Evolutionary conservation across 768 basidiomycete genomes (phyloP).

Genomic region (Tulasnella calospora): DNA sequence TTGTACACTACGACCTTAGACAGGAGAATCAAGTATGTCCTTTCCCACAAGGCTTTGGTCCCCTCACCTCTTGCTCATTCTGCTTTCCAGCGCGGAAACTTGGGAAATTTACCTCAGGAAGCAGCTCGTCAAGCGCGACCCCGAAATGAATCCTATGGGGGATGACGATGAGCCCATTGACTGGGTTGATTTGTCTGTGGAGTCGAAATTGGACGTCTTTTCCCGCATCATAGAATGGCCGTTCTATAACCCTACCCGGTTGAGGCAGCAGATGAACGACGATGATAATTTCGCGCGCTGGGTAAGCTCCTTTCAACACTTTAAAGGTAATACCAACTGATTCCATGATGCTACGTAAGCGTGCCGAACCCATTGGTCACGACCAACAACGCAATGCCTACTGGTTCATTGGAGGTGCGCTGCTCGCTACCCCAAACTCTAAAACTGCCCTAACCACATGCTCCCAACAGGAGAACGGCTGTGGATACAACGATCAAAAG

Average conservation of each 20-base stretch:
- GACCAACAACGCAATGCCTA: constrained; percentile 27
- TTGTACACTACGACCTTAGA: constrained; percentile 27
- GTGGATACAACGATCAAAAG: constrained; percentile 26
- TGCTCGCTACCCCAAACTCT: neutral
- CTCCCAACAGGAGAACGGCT: constrained; percentile 17
- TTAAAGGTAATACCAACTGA: neutral
- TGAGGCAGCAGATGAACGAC: constrained; percentile 27
- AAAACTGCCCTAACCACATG: neutral
- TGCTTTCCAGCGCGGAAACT: constrained; percentile 26
- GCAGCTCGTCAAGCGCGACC: constrained; percentile 20
- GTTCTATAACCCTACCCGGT: constrained; percentile 20
- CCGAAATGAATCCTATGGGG: constrained; percentile 26
- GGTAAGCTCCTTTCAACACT: constrained; percentile 11
- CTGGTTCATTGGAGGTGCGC: constrained; percentile 27
- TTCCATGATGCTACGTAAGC: neutral
- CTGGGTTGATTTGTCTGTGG: constrained; percentile 23
- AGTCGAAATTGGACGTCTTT: constrained; percentile 23
- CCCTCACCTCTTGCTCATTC: neutral
- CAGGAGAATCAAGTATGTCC: constrained; percentile 26
- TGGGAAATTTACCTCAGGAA: constrained; percentile 26
- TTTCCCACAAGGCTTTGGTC: neutral
- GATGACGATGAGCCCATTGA: constrained; percentile 28
- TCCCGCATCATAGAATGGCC: constrained; percentile 27
- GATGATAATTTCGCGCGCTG: constrained; percentile 23
- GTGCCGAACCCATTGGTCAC: constrained; percentile 27